phyloP scores from a whole-genome alignment of 2,329 filamentous ascomycete species.

The Monosporascus sp. region DNA sequence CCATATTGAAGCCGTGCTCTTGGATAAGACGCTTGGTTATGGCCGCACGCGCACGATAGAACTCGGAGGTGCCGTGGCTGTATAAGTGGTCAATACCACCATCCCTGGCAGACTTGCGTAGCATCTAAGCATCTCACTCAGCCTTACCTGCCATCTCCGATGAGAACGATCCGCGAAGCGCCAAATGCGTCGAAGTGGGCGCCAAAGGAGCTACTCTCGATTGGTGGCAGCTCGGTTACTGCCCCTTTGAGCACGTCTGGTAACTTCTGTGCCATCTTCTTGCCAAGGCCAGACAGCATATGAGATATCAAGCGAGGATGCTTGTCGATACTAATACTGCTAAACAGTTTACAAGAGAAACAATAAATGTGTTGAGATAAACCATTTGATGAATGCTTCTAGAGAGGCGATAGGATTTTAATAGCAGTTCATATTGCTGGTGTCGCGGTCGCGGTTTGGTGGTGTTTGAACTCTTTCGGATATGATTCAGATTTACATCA shows the following conservation, averaged over 20 bases:
- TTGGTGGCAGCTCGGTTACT: conserved; percentile 15
- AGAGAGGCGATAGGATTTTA: no score
- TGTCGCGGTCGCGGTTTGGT: no score
- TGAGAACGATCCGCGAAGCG: conserved; percentile 34
- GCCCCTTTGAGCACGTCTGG: conserved; percentile 9
- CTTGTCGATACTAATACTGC: no score
- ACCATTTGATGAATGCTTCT: no score
- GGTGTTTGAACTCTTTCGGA: no score
- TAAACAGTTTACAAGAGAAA: no score
- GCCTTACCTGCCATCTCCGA: conserved; percentile 36
- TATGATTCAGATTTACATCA: no score
- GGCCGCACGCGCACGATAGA: conserved; percentile 45
- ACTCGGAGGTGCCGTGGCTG: conserved; percentile 48
- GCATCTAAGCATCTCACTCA: no score
- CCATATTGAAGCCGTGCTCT: conserved; percentile 44
- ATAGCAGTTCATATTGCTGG: no score
- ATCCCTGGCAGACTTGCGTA: no score
- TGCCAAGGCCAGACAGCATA: conserved; percentile 6
- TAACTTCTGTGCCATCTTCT: conserved; percentile 7
- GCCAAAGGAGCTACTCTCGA: conserved; percentile 26
- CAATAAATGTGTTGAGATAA: no score
- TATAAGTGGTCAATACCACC: not conserved
- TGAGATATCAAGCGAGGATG: no score
- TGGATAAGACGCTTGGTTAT: conserved; percentile 46
- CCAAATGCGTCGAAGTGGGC: conserved; percentile 35